Evolutionary conservation across 2,329 filamentous ascomycete species (phyloP).

Genomic region (Phaeoacremonium minimum): DNA sequence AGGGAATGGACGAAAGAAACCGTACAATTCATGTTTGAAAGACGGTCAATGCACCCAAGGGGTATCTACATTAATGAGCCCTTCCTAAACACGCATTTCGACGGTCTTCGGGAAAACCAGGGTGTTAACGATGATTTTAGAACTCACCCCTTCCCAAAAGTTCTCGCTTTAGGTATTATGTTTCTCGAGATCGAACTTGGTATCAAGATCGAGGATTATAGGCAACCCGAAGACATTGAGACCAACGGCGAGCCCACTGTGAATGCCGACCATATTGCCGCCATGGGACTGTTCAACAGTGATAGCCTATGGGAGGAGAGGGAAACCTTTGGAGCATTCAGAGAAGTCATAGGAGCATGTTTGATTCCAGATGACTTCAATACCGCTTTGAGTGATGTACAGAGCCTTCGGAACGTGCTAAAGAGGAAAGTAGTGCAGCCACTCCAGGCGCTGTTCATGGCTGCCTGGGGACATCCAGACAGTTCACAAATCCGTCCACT

Average conservation of each 20-base stretch:
- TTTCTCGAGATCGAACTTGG: conserved; percentile 11
- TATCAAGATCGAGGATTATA: conserved; percentile 5
- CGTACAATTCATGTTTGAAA: conserved; percentile 7
- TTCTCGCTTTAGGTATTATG: conserved; percentile 13
- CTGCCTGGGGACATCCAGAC: conserved; percentile 1
- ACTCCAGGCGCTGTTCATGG: conserved; percentile 1
- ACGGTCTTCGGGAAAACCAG: neutral
- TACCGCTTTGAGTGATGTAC: neutral
- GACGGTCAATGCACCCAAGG: neutral
- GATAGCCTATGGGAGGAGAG: neutral
- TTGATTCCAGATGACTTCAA: conserved; percentile 1
- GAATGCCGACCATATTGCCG: neutral
- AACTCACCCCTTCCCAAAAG: conserved; percentile 10
- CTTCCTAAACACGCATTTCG: conserved; percentile 3
- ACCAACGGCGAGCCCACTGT: neutral
- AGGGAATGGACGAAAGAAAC: conserved; percentile 6
- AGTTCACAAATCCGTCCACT: neutral
- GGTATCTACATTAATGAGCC: conserved; percentile 8
- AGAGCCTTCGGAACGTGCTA: neutral
- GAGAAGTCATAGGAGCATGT: conserved; percentile 1
- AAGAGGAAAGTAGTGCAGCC: conserved; percentile 1
- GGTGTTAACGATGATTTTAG: neutral
- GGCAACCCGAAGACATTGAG: neutral
- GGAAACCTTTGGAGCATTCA: neutral
- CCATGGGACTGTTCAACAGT: neutral